Conservation (phyloP, 495 filamentous ascomycete species). For the Apiosordaria backusii region DNA sequence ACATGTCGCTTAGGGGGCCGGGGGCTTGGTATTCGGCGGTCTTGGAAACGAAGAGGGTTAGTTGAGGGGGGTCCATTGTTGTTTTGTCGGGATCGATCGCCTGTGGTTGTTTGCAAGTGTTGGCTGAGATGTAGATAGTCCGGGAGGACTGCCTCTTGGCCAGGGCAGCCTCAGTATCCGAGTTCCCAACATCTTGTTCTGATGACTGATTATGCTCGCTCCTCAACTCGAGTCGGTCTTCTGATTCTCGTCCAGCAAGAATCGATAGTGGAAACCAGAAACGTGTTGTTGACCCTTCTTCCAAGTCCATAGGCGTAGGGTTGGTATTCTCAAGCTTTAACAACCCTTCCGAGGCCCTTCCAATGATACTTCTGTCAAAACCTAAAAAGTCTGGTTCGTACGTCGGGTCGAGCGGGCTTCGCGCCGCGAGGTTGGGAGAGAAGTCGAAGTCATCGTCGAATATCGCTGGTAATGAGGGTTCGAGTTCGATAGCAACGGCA, state of each 20-base stretch:
- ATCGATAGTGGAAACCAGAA: conserved; percentile 34
- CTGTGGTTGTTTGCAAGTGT: conserved; percentile 71
- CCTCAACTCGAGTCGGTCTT: conserved; percentile 23
- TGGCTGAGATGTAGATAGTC: conserved; percentile 73
- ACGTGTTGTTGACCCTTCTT: conserved; percentile 48
- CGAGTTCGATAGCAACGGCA: conserved; percentile 57
- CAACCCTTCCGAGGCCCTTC: conserved; percentile 50
- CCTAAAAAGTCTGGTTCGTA: conserved; percentile 59
- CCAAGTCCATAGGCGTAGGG: conserved; percentile 50
- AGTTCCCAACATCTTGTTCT: conserved; percentile 14
- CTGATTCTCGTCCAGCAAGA: conserved; percentile 16
- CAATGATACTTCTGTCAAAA: conserved; percentile 60
- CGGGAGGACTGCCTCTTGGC: conserved; percentile 33
- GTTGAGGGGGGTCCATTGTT: conserved; percentile 56
- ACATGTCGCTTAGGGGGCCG: conserved; percentile 53
- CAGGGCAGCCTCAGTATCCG: conserved; percentile 10
- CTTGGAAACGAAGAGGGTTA: conserved; percentile 74
- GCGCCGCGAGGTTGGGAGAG: conserved; percentile 14
- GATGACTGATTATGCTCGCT: conserved; percentile 11
- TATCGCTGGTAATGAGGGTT: conserved; percentile 34
- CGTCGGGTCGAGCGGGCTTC: conserved; percentile 27
- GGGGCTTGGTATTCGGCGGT: conserved; percentile 61
- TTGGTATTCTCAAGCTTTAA: conserved; percentile 61
- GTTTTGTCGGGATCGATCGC: conserved; percentile 41
- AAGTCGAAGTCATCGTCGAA: conserved; percentile 44